Evolutionary conservation across 2,329 filamentous ascomycete genomes (phyloP), one percentile per base, ranked within the genome.

Genomic region (Fusarium annulatum): DNA sequence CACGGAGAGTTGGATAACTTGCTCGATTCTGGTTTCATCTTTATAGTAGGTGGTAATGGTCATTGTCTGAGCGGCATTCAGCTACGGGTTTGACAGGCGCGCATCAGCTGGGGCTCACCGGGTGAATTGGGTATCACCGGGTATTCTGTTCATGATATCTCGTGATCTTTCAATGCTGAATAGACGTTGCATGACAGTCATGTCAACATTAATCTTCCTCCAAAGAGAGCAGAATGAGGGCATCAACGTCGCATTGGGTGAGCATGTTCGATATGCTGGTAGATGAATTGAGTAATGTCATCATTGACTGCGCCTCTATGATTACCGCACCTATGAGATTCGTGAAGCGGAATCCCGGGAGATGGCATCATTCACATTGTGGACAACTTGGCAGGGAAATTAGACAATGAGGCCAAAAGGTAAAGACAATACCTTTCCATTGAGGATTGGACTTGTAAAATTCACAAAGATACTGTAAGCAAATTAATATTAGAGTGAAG

Each of bases 401-500:
- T 12, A 15, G 6, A 19, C 6, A 48, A 8, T 15, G 6, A 11
- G 5, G 6, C 6, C 10, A 2, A 1, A 2, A 4, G 4, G 18
- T 9, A 12, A 19, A 9, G 18, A 7, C 0, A 5, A 19, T 5
- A 14, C 7, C 26, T 14, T 21, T 21, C 6, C 19, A 21, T 3
- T 6, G 3, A 16, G 9, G 12, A 26, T 5, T 3, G 4, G 1
- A 19, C 4, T 4, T 7, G 3, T 9, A 21, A 48, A n/a, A 9
- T 7, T 12, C 14, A 6, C 9, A 9, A 10, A 34, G 15, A 2
- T 6, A 51, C 7, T 14, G 15, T 15, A 10, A 0, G 5, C 15
- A 10, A 9, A 8, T 15, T 3, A 8, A 10, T 5, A 0, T 5
- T 18, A 15, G 16, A 23, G 16, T n/a, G 0, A 34, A 23, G 0